Conservation (phyloP, 2,329 filamentous ascomycete genomes). For the Diaporthe citriasiana region DNA sequence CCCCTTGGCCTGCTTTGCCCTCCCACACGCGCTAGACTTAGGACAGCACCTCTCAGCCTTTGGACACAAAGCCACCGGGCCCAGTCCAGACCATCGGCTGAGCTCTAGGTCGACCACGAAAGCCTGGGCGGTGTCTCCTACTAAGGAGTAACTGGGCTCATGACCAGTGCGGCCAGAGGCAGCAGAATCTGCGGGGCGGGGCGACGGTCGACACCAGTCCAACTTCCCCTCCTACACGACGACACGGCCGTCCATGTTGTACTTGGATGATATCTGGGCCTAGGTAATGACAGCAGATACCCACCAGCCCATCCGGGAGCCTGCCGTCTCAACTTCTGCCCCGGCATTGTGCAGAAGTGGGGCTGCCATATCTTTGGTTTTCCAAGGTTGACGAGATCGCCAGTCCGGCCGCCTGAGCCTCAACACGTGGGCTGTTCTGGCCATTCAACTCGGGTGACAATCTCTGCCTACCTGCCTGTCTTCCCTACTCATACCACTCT, state of each 20-base stretch:
- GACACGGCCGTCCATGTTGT: conserved; percentile 1
- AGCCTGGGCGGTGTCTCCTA: conserved; percentile 21
- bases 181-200: conserved; percentile 18
- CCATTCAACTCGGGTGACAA: conserved; percentile 31
- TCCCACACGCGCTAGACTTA: conserved; percentile 19
- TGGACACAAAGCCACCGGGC: conserved; percentile 9
- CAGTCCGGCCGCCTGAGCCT: conserved; percentile 37
- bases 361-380: conserved; percentile 30
- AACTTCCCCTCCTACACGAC: conserved; percentile 14
- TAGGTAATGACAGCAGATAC: conserved; percentile 17
- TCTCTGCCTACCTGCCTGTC: conserved; percentile 13
- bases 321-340: conserved; percentile 11
- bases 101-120: conserved; percentile 18
- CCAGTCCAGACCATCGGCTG: neutral
- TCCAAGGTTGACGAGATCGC: conserved; percentile 33
- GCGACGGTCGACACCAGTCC: neutral
- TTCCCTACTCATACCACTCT: neutral
- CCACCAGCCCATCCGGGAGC: conserved; percentile 5
- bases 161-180: neutral
- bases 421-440: conserved; percentile 39
- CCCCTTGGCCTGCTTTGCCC: conserved; percentile 12
- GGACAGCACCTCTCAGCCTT: conserved; percentile 7
- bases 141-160: neutral
- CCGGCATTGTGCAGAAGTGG: conserved; percentile 26
- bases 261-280: conserved; percentile 4